phyloP scores from a whole-genome alignment of 495 filamentous ascomycete species.

The Penicillium verhagenii region DNA sequence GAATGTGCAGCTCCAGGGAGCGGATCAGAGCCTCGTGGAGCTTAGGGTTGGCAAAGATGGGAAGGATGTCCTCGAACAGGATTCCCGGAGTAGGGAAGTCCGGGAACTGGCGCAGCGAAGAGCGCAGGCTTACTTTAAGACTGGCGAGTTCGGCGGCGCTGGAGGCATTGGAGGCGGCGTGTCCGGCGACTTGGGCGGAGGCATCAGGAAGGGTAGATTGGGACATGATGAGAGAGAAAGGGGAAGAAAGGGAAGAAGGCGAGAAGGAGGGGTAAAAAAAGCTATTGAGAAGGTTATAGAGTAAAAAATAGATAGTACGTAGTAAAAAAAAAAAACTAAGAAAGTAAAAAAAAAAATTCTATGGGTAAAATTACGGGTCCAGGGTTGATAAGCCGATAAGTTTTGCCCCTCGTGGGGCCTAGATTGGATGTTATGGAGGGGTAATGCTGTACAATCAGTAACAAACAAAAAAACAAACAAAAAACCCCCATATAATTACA shows the following conservation, averaged over 20 bases:
- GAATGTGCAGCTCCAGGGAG: constrained; percentile 82
- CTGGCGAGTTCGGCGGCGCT: constrained; percentile 84
- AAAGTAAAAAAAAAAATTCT: constrained; percentile 6
- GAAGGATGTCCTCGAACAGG: constrained; percentile 97
- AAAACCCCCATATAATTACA: no score
- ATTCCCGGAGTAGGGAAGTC: constrained; percentile 96
- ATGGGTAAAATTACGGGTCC: constrained; percentile 21
- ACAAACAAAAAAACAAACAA: no score
- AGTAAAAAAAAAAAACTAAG: constrained; percentile 23
- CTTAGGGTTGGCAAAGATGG: constrained; percentile 80
- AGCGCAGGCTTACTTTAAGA: constrained; percentile 78
- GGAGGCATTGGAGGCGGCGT: constrained; percentile 58
- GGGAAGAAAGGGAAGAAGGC: constrained; percentile 24
- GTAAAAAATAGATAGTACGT: constrained; percentile 19
- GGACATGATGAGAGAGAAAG: constrained; percentile 56
- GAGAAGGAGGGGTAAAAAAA: constrained; percentile 30
- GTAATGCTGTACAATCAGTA: no score
- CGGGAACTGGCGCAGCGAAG: constrained; percentile 70
- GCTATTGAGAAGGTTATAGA: constrained; percentile 20
- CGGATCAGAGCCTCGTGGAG: constrained; percentile 76
- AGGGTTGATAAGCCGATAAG: constrained; percentile 26
- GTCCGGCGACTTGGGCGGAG: constrained; percentile 49
- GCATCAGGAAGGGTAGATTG: constrained; percentile 48
- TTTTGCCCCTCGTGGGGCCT: constrained; percentile 14
- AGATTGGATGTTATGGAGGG: background rate